These are phyloP conservation scores for Pistacia vera DNA, from an alignment of 345 rosid species.

Conservation along the genomic window DNA sequence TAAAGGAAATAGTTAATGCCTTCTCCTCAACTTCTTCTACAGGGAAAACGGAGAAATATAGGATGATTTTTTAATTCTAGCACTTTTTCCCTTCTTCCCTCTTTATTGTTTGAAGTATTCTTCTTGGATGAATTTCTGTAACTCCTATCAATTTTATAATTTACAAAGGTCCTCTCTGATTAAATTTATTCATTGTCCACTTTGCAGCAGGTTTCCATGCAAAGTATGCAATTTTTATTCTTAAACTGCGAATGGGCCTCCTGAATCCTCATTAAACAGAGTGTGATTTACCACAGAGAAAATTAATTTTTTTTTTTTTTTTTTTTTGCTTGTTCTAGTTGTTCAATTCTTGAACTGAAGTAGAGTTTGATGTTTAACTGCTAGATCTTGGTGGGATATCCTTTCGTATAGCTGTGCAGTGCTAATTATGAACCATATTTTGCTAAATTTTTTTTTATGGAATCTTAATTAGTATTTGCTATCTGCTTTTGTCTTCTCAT, in stretches of 20 bases:
- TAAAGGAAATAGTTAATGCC: background rate
- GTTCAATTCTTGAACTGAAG: background rate
- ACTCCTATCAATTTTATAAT: background rate
- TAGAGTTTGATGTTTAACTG: background rate
- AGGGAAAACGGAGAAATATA: background rate
- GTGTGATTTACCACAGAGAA: background rate
- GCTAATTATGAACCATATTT: background rate
- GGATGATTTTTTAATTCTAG: background rate
- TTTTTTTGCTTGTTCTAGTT: background rate
- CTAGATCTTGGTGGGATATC: background rate
- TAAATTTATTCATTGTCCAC: background rate
- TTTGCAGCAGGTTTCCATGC: background rate
- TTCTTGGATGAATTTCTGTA: background rate
- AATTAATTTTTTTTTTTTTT: background rate
- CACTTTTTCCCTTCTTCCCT: background rate
- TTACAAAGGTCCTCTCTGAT: background rate
- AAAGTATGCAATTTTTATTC: background rate
- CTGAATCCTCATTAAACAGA: background rate
- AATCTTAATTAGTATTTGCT: background rate
- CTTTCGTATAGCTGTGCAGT: background rate
- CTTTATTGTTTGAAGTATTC: too few species aligned
- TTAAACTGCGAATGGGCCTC: background rate
- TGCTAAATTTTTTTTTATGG: background rate
- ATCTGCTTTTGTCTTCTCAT: background rate
- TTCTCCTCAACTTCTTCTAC: background rate